Conservation (phyloP, 129 eudicot genomes). For the Cynara cardunculus region DNA sequence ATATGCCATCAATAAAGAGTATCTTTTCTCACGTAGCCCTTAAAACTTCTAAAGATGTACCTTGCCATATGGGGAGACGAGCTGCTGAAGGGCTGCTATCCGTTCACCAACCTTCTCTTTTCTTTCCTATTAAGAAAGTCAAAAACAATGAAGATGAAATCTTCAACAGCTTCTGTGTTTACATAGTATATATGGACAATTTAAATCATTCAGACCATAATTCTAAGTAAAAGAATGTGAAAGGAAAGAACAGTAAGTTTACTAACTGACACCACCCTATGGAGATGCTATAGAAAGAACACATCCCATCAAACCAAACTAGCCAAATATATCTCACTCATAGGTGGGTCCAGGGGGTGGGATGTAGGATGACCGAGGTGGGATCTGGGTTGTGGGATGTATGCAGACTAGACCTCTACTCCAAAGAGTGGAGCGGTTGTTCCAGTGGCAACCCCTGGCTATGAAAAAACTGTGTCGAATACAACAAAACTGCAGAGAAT, state of each 20-base stretch:
- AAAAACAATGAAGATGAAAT: background rate
- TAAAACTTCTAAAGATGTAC: slow-evolving; percentile 27
- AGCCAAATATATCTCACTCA: too few relatives aligned
- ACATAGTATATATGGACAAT: background rate
- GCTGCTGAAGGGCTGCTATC: slow-evolving; percentile 81
- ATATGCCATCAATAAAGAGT: background rate
- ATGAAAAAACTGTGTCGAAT: too few relatives aligned
- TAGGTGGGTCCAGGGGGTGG: too few relatives aligned
- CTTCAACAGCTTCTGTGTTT: background rate
- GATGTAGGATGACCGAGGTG: too few relatives aligned
- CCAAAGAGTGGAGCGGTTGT: too few relatives aligned
- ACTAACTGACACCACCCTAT: background rate
- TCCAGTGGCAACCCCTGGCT: too few relatives aligned
- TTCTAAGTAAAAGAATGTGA: background rate
- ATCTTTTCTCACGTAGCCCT: background rate
- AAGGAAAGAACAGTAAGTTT: background rate
- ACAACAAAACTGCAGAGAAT: too few relatives aligned
- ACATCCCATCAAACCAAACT: too few relatives aligned
- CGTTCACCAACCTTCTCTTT: slow-evolving; percentile 84
- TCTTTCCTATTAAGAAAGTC: slow-evolving; percentile 50
- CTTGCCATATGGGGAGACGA: slow-evolving; percentile 93
- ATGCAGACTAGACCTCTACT: too few relatives aligned
- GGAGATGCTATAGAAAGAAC: background rate
- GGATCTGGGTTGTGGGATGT: too few relatives aligned
- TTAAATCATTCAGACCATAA: slow-evolving; percentile 5